phyloP scores from a whole-genome alignment of 139 green algal species.

The Parachlorella kessleri region DNA sequence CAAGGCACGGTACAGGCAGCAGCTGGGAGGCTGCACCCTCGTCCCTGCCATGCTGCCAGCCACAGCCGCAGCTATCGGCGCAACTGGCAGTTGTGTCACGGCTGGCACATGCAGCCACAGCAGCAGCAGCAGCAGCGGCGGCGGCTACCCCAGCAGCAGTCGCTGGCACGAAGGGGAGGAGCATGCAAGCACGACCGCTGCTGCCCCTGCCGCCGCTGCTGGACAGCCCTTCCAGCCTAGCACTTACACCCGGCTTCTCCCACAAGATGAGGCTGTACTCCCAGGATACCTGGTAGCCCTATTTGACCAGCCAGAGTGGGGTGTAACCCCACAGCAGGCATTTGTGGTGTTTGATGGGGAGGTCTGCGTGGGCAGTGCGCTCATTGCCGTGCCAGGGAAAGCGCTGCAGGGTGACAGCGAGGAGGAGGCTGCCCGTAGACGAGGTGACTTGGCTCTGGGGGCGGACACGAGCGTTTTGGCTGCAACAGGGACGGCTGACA shows the following conservation, averaged over 20 bases:
- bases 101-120: neutral
- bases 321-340: conserved; percentile 72
- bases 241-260: conserved; percentile 18
- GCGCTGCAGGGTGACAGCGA: conserved; percentile 36
- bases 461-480: neutral
- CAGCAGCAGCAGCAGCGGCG: neutral
- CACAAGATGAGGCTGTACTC: conserved; percentile 1
- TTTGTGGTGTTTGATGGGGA: conserved; percentile 81
- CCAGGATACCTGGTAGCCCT: conserved; percentile 34
- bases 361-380: conserved; percentile 62
- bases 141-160: neutral
- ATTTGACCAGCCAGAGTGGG: conserved; percentile 50
- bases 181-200: neutral
- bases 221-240: conserved; percentile 4
- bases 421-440: neutral
- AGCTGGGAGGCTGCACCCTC: too few relatives aligned
- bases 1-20: conserved; percentile 64
- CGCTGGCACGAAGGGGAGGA: neutral
- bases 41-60: too few relatives aligned
- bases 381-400: conserved; percentile 46
- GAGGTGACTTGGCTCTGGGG: too few relatives aligned
- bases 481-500: too few relatives aligned
- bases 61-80: neutral
- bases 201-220: neutral
- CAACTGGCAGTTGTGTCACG: neutral